These are phyloP conservation scores for Trypanosoma avium DNA, from an alignment of 208 protist species.

Conservation along the genomic window DNA sequence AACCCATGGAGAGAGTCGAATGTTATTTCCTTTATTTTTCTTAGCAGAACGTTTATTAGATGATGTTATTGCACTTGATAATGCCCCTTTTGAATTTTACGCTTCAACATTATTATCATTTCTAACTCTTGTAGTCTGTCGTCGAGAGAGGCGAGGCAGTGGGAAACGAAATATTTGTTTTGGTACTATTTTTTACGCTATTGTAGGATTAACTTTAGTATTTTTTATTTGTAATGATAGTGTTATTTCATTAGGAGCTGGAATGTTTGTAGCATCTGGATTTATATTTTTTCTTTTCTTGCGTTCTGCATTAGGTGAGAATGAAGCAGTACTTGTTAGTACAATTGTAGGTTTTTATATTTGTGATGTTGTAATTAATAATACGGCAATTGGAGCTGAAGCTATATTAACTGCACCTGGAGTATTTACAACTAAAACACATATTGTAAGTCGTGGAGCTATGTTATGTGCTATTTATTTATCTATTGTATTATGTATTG, in stretches of 20 bases:
- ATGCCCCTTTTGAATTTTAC: slow-evolving; percentile 76
- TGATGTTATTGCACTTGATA: slow-evolving; percentile 37
- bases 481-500: slow-evolving; percentile 30
- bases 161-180: slow-evolving; percentile 40
- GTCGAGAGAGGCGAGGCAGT: slow-evolving; percentile 34
- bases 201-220: slow-evolving; percentile 45
- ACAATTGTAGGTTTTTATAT: slow-evolving; percentile 80
- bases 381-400: slow-evolving; percentile 47
- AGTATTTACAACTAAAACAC: slow-evolving; percentile 63
- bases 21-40: slow-evolving; percentile 82
- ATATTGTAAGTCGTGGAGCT: slow-evolving; percentile 70
- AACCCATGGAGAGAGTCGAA: slow-evolving; percentile 70
- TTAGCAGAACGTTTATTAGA: slow-evolving; percentile 68
- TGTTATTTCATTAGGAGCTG: slow-evolving; percentile 58
- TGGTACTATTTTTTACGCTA: slow-evolving; percentile 38
- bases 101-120: slow-evolving; percentile 79
- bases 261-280: slow-evolving; percentile 59
- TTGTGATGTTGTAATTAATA: slow-evolving; percentile 74
- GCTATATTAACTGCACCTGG: slow-evolving; percentile 42
- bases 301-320: slow-evolving; percentile 52
- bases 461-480: slow-evolving; percentile 67
- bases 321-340: slow-evolving; percentile 74
- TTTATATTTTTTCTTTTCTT: slow-evolving; percentile 72
- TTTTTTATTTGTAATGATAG: slow-evolving; percentile 65
- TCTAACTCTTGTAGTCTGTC: slow-evolving; percentile 52